Evolutionary conservation across 257 asterid genomes (phyloP).

Genomic region (Solanum tarijense): DNA sequence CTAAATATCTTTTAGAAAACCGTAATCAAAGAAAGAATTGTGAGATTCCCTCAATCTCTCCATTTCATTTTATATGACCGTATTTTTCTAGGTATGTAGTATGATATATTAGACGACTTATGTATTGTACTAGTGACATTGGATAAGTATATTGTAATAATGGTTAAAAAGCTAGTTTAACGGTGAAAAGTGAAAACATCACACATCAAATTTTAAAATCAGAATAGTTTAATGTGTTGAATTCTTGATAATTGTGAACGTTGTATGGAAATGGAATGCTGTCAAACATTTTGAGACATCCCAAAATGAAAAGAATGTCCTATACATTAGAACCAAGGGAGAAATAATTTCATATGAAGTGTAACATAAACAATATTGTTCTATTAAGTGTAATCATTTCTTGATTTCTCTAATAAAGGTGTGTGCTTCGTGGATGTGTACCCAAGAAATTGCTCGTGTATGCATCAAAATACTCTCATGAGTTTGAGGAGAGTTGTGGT

Average conservation of each 20-base stretch:
- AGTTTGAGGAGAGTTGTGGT: constrained; percentile 85
- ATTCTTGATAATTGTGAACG: not conserved
- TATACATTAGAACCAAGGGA: not conserved
- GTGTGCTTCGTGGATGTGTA: constrained; percentile 97
- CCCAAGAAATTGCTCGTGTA: constrained; percentile 91
- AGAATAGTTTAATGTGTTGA: not conserved
- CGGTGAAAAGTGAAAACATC: not conserved
- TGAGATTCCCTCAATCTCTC: not conserved
- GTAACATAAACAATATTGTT: not conserved
- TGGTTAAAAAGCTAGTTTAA: not conserved
- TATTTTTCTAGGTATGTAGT: not conserved
- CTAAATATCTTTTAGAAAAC: not conserved
- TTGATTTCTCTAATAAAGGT: constrained; percentile 38
- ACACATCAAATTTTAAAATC: not conserved
- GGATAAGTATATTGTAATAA: not conserved
- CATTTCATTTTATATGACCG: not conserved
- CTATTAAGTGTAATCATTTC: not conserved
- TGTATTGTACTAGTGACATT: not conserved
- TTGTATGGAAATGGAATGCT: not conserved
- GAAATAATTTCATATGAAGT: not conserved
- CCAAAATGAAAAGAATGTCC: not conserved
- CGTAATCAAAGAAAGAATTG: not conserved
- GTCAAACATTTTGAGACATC: not conserved
- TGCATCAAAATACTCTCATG: constrained; percentile 88
- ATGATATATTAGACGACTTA: not conserved